Percentiles rank a stretch among this genome's conserved stretches.
Conservation (phyloP, 1,284 basidiomycete species). For the Anthracocystis panici-leucophaei region DNA sequence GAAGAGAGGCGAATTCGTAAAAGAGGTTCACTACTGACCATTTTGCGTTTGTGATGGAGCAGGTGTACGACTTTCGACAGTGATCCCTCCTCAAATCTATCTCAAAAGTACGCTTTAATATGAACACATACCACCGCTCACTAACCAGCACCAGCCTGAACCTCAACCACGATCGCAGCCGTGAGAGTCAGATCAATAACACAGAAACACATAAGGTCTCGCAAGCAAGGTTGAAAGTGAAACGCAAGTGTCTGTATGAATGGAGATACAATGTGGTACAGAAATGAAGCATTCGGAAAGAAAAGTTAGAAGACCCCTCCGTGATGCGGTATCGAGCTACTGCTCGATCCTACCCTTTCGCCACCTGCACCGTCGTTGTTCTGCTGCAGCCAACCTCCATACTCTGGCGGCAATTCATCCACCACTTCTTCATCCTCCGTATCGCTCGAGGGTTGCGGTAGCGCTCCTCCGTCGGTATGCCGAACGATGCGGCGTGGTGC, state of each 20-base stretch:
- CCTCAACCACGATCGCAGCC: too few species aligned
- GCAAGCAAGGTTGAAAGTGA: too few species aligned
- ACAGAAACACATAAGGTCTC: too few species aligned
- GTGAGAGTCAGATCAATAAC: too few species aligned
- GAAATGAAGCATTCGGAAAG: neutral
- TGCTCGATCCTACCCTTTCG: neutral
- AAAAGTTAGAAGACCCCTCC: neutral
- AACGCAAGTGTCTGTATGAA: too few species aligned
- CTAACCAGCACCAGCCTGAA: neutral
- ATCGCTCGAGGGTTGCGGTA: conserved; percentile 48
- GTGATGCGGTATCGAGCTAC: conserved; percentile 5
- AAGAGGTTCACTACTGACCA: neutral
- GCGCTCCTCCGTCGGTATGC: conserved; percentile 49
- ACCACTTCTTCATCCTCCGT: conserved; percentile 48
- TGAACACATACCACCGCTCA: neutral
- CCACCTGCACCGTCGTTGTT: conserved; percentile 5
- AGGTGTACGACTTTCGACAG: conserved; percentile 60
- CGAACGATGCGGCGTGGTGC: conserved; percentile 30
- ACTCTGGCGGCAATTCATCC: conserved; percentile 54
- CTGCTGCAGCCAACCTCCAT: conserved; percentile 49
- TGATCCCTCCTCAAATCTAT: neutral
- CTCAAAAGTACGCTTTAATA: too few species aligned
- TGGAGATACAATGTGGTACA: too few species aligned
- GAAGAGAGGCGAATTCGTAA: neutral
- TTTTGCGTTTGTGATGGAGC: neutral